Conservation (phyloP, 768 basidiomycete genomes). For the Macrocybe gigantea region DNA sequence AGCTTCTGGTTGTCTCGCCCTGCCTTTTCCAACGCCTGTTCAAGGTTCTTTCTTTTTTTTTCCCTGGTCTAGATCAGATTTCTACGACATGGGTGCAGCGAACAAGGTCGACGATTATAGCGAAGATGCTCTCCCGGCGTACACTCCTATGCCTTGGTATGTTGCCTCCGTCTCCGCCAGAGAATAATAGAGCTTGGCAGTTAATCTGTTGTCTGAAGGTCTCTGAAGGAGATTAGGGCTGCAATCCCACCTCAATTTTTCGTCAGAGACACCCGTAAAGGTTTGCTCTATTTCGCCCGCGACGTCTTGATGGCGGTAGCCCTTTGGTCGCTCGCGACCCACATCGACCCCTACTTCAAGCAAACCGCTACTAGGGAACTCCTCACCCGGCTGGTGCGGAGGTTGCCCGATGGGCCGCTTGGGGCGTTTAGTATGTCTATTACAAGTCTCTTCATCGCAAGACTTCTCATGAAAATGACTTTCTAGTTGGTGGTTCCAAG, state of each 20-base stretch:
- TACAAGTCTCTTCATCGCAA: not conserved
- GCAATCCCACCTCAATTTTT: constrained; percentile 44
- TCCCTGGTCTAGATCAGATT: too few relatives aligned
- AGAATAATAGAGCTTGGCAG: not conserved
- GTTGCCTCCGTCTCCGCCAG: constrained; percentile 5
- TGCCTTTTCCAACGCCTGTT: too few relatives aligned
- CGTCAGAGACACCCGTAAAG: constrained; percentile 32
- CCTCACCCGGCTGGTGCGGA: constrained; percentile 30
- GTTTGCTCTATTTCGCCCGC: constrained; percentile 37
- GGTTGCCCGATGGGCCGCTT: constrained; percentile 32
- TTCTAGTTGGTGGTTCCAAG: constrained; percentile 55
- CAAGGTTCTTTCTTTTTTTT: too few relatives aligned
- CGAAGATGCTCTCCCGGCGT: constrained; percentile 36
- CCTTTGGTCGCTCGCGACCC: constrained; percentile 36
- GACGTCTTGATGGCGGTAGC: constrained; percentile 38
- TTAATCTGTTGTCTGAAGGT: constrained; percentile 21
- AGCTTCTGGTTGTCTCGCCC: too few relatives aligned
- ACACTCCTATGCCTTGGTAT: constrained; percentile 42
- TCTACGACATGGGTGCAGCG: too few relatives aligned
- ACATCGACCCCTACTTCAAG: constrained; percentile 37
- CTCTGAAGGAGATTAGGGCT: constrained; percentile 42
- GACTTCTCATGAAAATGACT: not conserved
- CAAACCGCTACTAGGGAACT: constrained; percentile 11
- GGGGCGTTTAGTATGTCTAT: constrained; percentile 39
- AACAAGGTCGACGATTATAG: constrained; percentile 16